Evolutionary conservation across 306 rosid species (phyloP), one percentile per base, ranked within the genome.

Genomic region (Lablab purpureus): DNA sequence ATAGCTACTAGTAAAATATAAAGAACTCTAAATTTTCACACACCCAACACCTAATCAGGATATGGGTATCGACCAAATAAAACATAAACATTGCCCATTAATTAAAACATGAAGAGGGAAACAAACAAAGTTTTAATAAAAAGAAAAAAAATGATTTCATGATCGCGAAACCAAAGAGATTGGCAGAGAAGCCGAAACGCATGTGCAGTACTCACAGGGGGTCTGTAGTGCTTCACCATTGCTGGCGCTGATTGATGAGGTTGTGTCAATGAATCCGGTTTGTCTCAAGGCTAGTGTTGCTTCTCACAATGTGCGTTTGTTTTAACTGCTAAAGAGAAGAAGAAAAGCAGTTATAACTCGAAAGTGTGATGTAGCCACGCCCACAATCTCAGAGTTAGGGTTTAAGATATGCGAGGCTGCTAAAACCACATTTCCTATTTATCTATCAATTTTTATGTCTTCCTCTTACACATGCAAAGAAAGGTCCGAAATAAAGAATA

Each of bases 201-300:
- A 25, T 6, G 17, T 17, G 18, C 6, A 21, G 21, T 5, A 70
- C 96, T 82, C 67, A 94, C 98, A 1, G 94, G 64, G 25, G 97
- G 96, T 78, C 97, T 91, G 85, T 91, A 94, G 80, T 94, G 96
- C 85, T 90, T 91, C 84, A 69, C 88, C 92, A 89, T 89, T 46
- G 86, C 40, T 43, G 32, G 18, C 3, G 49, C 19, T 25, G 40
- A 36, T 51, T 2, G 51, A 21, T 6, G 40, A 36, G 40, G 40
- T 36, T 36, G 9, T 36, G 40, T 36, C 40, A 6, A 10, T 36
- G 8, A 36, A 36, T 36, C 9, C 40, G 1, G 40, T 36, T 36
- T 36, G 7, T 6, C 9, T 36, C 7, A 36, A 36, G 40, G 40
- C 40, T 36, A 10, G 40, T 36, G 9, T 6, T 36, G 40, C 40